phyloP scores from a whole-genome alignment of 1,284 basidiomycete genomes.

The Rhizopogon parksii region DNA sequence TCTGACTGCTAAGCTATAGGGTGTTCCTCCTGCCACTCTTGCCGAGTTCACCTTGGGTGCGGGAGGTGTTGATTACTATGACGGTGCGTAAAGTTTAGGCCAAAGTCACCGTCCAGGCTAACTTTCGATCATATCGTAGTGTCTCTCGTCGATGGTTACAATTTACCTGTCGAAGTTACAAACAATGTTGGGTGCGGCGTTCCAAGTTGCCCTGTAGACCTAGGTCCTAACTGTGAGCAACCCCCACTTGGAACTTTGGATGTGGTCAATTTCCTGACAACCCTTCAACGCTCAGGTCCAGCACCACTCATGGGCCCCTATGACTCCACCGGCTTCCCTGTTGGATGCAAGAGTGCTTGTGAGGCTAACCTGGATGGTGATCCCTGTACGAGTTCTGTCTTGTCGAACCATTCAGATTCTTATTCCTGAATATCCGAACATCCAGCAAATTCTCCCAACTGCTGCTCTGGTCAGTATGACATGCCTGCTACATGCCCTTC shows the following conservation, averaged over 20 bases:
- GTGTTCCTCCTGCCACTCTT: slow-evolving; percentile 55
- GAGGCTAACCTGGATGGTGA: slow-evolving; percentile 35
- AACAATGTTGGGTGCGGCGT: slow-evolving; percentile 34
- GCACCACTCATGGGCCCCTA: slow-evolving; percentile 34
- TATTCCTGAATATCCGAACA: slow-evolving; percentile 2
- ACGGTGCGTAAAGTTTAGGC: slow-evolving; percentile 14
- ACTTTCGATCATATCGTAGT: slow-evolving; percentile 17
- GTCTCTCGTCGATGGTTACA: slow-evolving; percentile 41
- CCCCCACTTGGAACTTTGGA: neutral
- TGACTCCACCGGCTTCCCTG: slow-evolving; percentile 34
- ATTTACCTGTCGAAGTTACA: slow-evolving; percentile 40
- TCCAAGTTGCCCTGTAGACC: slow-evolving; percentile 38
- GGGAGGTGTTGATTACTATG: slow-evolving; percentile 20
- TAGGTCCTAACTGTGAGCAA: slow-evolving; percentile 34
- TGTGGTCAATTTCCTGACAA: neutral
- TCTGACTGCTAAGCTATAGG: slow-evolving; percentile 22
- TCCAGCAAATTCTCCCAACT: slow-evolving; percentile 30
- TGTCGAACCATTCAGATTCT: neutral
- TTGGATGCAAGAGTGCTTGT: slow-evolving; percentile 49
- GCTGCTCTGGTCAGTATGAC: slow-evolving; percentile 32
- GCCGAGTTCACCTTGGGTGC: slow-evolving; percentile 48
- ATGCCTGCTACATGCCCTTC: slow-evolving; percentile 37
- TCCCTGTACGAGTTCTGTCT: slow-evolving; percentile 25
- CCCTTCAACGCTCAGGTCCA: slow-evolving; percentile 29
- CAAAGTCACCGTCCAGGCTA: neutral